Percentiles rank a stretch among this genome's conserved stretches.
phyloP scores from a whole-genome alignment of 2,329 filamentous ascomycete species.

The Diaporthe sp. region DNA sequence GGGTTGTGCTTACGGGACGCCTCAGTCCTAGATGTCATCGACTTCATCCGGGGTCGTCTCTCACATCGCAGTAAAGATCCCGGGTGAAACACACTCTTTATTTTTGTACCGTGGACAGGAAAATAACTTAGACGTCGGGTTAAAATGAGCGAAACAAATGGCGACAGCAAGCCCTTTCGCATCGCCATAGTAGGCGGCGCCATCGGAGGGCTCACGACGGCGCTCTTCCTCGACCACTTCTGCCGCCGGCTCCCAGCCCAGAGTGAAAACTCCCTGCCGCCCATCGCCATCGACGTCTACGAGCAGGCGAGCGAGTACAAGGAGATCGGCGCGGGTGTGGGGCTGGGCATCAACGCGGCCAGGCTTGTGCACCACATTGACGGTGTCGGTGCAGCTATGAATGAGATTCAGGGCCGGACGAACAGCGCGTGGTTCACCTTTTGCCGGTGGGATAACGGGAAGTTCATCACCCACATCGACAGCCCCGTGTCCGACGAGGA shows the following conservation, averaged over 20 bases:
- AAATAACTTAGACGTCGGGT: background rate
- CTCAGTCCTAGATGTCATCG: slow-evolving; percentile 18
- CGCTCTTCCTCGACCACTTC: slow-evolving; percentile 38
- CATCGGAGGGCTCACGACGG: slow-evolving; percentile 37
- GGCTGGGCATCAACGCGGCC: slow-evolving; percentile 54
- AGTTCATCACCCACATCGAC: slow-evolving; percentile 32
- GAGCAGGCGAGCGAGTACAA: slow-evolving; percentile 38
- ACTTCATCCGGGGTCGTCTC: background rate
- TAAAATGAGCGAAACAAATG: slow-evolving; percentile 4
- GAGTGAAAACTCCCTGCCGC: background rate
- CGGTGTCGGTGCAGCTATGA: slow-evolving; percentile 34
- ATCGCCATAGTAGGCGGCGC: slow-evolving; percentile 39
- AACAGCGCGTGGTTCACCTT: slow-evolving; percentile 36
- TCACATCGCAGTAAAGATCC: background rate
- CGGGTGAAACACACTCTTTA: fast-evolving
- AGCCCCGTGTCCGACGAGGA: background rate
- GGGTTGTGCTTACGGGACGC: slow-evolving; percentile 3
- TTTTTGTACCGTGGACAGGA: background rate
- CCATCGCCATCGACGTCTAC: slow-evolving; percentile 35
- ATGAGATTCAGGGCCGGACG: slow-evolving; percentile 29
- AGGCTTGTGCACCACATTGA: slow-evolving; percentile 35
- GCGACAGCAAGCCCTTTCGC: slow-evolving; percentile 25
- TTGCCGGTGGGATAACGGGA: slow-evolving; percentile 33
- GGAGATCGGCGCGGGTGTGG: slow-evolving; percentile 39
- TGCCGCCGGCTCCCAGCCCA: slow-evolving; percentile 2